Base-by-base conservation (phyloP, 2,329 filamentous ascomycete species). In the Cercospora sp. region DNA sequence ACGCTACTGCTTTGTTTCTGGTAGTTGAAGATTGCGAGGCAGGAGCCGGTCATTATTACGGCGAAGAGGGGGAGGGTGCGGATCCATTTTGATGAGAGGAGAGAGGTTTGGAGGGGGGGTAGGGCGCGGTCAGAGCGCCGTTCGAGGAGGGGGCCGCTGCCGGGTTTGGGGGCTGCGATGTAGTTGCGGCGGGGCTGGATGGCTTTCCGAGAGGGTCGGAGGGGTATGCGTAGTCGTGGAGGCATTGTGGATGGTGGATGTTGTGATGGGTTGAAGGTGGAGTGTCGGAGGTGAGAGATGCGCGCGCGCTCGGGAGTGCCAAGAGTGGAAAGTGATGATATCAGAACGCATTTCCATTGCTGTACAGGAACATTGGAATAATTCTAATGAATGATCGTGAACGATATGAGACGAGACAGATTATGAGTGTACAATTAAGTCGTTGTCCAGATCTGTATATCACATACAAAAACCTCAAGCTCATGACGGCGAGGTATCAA, bases 11-110 rank as follows among this genome's bases (percentile, higher is more conserved):
- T 93, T 66, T 90, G 88, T 81, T 97, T 97, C 80, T 99, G 94
- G 87, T 99, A 98, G 86, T 99, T 99, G 90, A 99, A 98, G 81
- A 99, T 97, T 74, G 91, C 92, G 69, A 96, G 83, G 72, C 90
- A 89, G 73, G 90, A 90, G 65, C 86, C 84, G 60, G 87, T 86
- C 74, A 97, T 88, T 71, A 92, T 83, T 71, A 87, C 80, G 63
- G 90, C 79, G 85, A 98, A 98, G 78, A 97, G 82, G 64, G 94
- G 94, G 37, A 97, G 81, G 0, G 92, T 93, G 74, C 87, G 87
- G 65, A 79, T 69, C 78, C 78, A 80, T 65, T 74, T 71, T n/a
- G 73, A 72, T 57, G 64, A 51, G 26, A 60, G 55, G 63, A 53
- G 26, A 65, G 66, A 67, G 13, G 73, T 71, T n/a, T 73, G 69